Percentiles rank a stretch among this genome's conserved stretches.
These are phyloP conservation scores for Trichoderma citrinoviride DNA, from an alignment of 2,329 filamentous ascomycete genomes.

Conservation along the genomic window DNA sequence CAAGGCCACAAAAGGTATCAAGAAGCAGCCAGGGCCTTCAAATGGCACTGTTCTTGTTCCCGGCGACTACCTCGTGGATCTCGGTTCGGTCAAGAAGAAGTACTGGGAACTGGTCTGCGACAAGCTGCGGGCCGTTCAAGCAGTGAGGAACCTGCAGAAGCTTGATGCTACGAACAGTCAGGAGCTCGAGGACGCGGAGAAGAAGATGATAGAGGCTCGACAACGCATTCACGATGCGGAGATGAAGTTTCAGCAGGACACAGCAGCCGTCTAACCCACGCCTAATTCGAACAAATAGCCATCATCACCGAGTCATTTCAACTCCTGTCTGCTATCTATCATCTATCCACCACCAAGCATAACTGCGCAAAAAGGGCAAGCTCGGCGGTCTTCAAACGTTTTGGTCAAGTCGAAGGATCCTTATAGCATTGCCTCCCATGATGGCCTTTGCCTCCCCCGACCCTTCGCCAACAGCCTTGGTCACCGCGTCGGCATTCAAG, in stretches of 20 bases:
- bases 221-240: slow-evolving; percentile 39
- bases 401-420: slow-evolving; percentile 43
- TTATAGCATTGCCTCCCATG: slow-evolving; percentile 59
- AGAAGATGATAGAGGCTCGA: slow-evolving; percentile 32
- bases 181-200: slow-evolving; percentile 33
- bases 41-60: slow-evolving; percentile 39
- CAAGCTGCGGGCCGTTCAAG: slow-evolving; percentile 41
- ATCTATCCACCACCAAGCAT: background rate
- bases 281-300: background rate
- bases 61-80: slow-evolving; percentile 35
- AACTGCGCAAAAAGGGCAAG: background rate
- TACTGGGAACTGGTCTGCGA: slow-evolving; percentile 44
- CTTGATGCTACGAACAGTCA: slow-evolving; percentile 27
- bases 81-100: slow-evolving; percentile 33
- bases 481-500: slow-evolving; percentile 52
- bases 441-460: slow-evolving; percentile 49
- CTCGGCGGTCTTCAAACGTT: slow-evolving; percentile 21
- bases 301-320: background rate
- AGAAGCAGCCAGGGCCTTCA: slow-evolving; percentile 29
- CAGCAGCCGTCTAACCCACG: slow-evolving; percentile 24
- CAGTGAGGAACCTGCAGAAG: slow-evolving; percentile 34
- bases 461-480: slow-evolving; percentile 47
- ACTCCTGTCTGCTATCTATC: background rate
- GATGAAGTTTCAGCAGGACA: slow-evolving; percentile 36
- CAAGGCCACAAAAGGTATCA: slow-evolving; percentile 28